Conservation (phyloP, 2,329 filamentous ascomycete genomes). For the Aspergillus versicolor region DNA sequence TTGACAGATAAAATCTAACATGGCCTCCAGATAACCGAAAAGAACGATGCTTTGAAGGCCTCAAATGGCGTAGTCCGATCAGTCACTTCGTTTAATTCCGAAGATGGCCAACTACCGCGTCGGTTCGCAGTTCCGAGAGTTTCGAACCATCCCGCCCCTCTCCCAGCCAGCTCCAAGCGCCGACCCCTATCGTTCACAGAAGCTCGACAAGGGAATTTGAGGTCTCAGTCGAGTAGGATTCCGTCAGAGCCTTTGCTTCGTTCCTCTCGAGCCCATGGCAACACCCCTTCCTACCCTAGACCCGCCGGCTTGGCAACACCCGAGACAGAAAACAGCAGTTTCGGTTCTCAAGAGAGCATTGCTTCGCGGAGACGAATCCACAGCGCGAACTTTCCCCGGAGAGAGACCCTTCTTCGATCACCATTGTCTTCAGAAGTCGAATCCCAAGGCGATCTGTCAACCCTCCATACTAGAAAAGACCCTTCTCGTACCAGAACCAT, state of each 20-base stretch:
- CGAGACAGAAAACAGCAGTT: slow-evolving; percentile 37
- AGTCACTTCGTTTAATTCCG: slow-evolving; percentile 44
- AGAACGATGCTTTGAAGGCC: slow-evolving; percentile 44
- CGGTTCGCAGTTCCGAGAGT: slow-evolving; percentile 25
- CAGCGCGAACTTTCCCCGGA: slow-evolving; percentile 33
- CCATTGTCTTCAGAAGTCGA: slow-evolving; percentile 34
- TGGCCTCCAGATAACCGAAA: slow-evolving; percentile 42
- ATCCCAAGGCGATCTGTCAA: slow-evolving; percentile 19
- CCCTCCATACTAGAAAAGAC: slow-evolving; percentile 20
- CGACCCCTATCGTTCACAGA: slow-evolving; percentile 56
- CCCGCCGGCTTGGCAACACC: slow-evolving; percentile 41
- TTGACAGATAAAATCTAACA: slow-evolving; percentile 3
- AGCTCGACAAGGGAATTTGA: slow-evolving; percentile 48
- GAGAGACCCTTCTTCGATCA: slow-evolving; percentile 30
- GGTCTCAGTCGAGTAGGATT: slow-evolving; percentile 30
- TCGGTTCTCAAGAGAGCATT: slow-evolving; percentile 26
- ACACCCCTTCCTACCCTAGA: slow-evolving; percentile 27
- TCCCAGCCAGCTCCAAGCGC: slow-evolving; percentile 38
- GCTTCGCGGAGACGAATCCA: slow-evolving; percentile 31
- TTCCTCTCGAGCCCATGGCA: slow-evolving; percentile 36
- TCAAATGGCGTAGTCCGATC: slow-evolving; percentile 51
- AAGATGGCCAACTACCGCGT: slow-evolving; percentile 31
- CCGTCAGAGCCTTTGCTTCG: slow-evolving; percentile 53
- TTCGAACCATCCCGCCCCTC: slow-evolving; percentile 24
- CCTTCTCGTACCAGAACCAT: slow-evolving; percentile 11